Evolutionary conservation across 345 rosid species (phyloP).

Genomic region (Salix dunnii): DNA sequence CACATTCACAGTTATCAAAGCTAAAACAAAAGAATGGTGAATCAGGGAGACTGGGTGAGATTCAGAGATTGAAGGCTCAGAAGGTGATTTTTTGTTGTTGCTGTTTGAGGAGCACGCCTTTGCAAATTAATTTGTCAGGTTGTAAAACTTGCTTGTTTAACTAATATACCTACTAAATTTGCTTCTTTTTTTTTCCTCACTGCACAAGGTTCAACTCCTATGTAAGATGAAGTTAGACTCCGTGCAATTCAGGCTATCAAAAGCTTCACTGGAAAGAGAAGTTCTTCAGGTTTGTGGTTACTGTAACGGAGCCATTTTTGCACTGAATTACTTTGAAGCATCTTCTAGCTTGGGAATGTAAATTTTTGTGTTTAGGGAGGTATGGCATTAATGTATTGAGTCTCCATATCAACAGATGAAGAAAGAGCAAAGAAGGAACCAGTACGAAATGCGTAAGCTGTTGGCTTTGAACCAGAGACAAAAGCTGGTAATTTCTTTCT

Average conservation of each 20-base stretch:
- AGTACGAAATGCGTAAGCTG: conserved; percentile 55
- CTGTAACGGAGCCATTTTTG: not conserved
- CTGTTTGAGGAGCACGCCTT: not conserved
- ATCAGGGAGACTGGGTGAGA: conserved; percentile 1
- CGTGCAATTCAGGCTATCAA: conserved; percentile 29
- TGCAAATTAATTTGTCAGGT: not conserved
- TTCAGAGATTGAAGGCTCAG: conserved; percentile 30
- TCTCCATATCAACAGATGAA: conserved; percentile 54
- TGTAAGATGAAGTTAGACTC: conserved; percentile 32
- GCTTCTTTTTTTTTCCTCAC: not conserved
- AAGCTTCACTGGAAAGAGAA: conserved; percentile 31
- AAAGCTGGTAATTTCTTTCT: conserved; percentile 48
- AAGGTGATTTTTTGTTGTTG: conserved; percentile 14
- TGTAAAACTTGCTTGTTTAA: not conserved
- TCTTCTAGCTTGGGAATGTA: not conserved
- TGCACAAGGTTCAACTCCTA: conserved; percentile 22
- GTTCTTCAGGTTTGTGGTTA: conserved; percentile 24
- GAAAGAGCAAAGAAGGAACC: conserved; percentile 67
- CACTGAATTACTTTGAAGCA: not conserved
- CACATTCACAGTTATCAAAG: conserved; percentile 17
- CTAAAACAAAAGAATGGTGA: conserved; percentile 10
- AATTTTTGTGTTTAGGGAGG: not conserved
- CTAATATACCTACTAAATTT: not conserved
- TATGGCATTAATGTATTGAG: not conserved
- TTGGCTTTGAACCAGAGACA: conserved; percentile 62